phyloP scores from a whole-genome alignment of 139 green algal species.

The Klebsormidium nitens region DNA sequence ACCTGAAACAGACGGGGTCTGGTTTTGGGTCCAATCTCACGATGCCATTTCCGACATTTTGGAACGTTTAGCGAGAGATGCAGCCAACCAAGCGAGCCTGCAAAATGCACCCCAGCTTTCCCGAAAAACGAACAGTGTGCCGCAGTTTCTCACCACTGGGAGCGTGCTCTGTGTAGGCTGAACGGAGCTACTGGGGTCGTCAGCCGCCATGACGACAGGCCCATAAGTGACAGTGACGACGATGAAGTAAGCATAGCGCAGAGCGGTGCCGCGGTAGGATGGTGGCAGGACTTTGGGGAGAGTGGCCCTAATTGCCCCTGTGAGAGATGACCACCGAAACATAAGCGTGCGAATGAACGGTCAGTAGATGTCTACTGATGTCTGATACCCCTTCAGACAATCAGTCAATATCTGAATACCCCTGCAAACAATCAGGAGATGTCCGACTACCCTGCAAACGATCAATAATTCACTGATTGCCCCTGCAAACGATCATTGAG shows the following conservation, averaged over 20 bases:
- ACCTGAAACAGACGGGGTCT: neutral
- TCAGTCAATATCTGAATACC: too few relatives aligned
- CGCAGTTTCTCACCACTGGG: neutral
- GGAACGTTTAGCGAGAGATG: too few relatives aligned
- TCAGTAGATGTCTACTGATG: too few relatives aligned
- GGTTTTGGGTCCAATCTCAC: neutral
- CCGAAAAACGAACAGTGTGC: neutral
- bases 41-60: conserved; percentile 9
- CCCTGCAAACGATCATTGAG: too few relatives aligned
- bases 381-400: too few relatives aligned
- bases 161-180: neutral
- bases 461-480: too few relatives aligned
- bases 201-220: neutral
- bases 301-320: too few relatives aligned
- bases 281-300: conserved; percentile 31
- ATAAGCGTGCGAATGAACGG: too few relatives aligned
- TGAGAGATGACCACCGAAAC: too few relatives aligned
- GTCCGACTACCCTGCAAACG: too few relatives aligned
- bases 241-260: conserved; percentile 29
- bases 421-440: too few relatives aligned
- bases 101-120: neutral
- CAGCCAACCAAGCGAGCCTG: neutral
- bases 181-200: neutral
- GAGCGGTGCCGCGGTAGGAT: conserved; percentile 25
- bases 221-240: conserved; percentile 21